phyloP scores from a whole-genome alignment of 2,329 filamentous ascomycete genomes.

The Stachybotrys echinatus region DNA sequence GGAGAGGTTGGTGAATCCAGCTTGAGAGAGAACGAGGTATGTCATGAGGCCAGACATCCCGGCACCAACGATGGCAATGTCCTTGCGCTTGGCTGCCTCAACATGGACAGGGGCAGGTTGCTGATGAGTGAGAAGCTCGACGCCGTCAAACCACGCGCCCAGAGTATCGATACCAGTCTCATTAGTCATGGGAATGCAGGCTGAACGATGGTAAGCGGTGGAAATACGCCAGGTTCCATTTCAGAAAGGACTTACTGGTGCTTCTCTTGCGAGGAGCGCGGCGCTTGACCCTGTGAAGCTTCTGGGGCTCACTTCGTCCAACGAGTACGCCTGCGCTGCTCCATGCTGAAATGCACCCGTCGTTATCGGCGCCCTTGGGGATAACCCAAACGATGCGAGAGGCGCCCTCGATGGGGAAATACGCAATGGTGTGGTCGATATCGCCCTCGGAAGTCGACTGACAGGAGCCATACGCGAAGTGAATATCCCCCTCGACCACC shows the following conservation, averaged over 20 bases:
- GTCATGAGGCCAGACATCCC: conserved; percentile 63
- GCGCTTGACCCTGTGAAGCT: conserved; percentile 9
- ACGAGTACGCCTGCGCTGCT: conserved; percentile 19
- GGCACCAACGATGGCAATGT: conserved; percentile 54
- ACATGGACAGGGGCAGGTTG: conserved; percentile 33
- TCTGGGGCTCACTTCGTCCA: conserved; percentile 28
- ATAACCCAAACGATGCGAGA: conserved; percentile 7
- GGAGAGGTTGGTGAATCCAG: conserved; percentile 54
- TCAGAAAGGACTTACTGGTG: conserved; percentile 5
- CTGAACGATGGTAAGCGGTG: conserved; percentile 13
- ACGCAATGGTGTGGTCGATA: conserved; percentile 11
- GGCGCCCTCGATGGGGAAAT: neutral
- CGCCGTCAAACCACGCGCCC: conserved; percentile 63
- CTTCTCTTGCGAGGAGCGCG: conserved; percentile 3
- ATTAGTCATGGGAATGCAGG: conserved; percentile 42
- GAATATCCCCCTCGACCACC: conserved; percentile 8
- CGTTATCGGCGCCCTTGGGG: conserved; percentile 15
- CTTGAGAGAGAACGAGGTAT: conserved; percentile 40
- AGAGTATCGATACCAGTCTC: conserved; percentile 38
- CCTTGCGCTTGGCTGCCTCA: conserved; percentile 9
- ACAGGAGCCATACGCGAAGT: conserved; percentile 14
- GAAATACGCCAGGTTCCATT: neutral
- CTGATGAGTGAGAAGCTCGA: conserved; percentile 50
- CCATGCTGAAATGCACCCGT: conserved; percentile 37
- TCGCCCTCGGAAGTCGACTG: conserved; percentile 8